Conservation (phyloP, 306 rosid genomes). For the Glycine latifolia region DNA sequence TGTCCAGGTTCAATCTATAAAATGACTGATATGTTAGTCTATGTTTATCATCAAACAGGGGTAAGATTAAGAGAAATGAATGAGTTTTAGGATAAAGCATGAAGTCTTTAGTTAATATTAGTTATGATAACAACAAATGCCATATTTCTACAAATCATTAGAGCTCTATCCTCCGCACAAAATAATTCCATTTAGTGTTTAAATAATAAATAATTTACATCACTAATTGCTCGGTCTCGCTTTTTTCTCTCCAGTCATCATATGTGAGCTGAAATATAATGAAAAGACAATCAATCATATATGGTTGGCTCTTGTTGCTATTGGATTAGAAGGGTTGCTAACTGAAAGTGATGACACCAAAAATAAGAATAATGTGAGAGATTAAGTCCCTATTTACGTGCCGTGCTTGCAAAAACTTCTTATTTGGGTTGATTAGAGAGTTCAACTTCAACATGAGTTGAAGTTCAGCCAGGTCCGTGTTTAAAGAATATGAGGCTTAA, state of each 20-base stretch:
- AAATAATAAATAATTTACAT: slow-evolving; percentile 29
- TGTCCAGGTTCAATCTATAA: slow-evolving; percentile 76
- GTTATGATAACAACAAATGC: background rate
- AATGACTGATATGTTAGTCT: background rate
- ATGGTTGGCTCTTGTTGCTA: slow-evolving; percentile 4
- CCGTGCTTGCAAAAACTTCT: slow-evolving; percentile 44
- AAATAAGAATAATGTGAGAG: slow-evolving; percentile 20
- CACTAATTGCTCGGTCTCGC: slow-evolving; percentile 32
- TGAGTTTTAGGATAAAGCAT: background rate
- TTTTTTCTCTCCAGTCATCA: slow-evolving; percentile 31
- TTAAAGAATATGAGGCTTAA: background rate
- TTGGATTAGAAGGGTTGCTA: slow-evolving; percentile 28
- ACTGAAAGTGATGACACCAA: slow-evolving; percentile 27
- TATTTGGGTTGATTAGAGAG: slow-evolving; percentile 29
- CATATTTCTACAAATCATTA: background rate
- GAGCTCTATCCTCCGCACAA: background rate
- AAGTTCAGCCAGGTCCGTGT: background rate
- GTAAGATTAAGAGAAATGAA: background rate
- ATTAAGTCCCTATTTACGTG: slow-evolving; percentile 39
- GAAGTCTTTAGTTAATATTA: background rate
- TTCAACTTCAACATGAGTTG: slow-evolving; percentile 30
- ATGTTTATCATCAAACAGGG: background rate
- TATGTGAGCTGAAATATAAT: slow-evolving; percentile 26
- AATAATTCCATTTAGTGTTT: slow-evolving; percentile 17
- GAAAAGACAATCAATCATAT: background rate